Percentiles rank a stretch among this genome's conserved stretches.
Evolutionary conservation across 495 filamentous ascomycete species (phyloP).

Genomic region (Podospora pseudocomata): DNA sequence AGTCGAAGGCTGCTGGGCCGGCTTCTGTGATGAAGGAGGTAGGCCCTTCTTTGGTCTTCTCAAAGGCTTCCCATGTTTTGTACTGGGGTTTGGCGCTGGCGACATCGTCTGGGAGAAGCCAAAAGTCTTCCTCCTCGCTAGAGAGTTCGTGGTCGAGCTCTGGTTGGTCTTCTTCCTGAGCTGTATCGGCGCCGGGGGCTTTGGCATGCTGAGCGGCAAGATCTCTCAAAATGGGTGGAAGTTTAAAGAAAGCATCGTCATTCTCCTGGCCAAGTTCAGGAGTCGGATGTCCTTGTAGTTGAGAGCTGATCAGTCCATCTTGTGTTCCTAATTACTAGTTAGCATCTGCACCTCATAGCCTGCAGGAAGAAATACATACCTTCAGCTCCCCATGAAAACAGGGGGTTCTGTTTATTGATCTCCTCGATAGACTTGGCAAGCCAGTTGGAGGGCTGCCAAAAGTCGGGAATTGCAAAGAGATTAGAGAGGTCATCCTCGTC

Average conservation of each 20-base stretch:
- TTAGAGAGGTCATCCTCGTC: constrained; percentile 47
- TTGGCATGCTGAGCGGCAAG: constrained; percentile 28
- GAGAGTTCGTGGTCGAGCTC: constrained; percentile 8
- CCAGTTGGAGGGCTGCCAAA: constrained; percentile 51
- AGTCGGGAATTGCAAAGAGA: constrained; percentile 69
- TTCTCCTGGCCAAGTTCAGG: constrained; percentile 6
- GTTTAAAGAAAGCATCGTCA: constrained; percentile 41
- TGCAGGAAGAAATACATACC: constrained; percentile 15
- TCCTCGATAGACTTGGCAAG: constrained; percentile 24
- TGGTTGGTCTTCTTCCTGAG: constrained; percentile 13
- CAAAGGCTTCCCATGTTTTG: constrained; percentile 73
- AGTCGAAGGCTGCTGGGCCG: constrained; percentile 69
- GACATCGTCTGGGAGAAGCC: constrained; percentile 43
- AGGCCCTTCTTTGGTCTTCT: constrained; percentile 35
- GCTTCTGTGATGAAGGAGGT: constrained; percentile 68
- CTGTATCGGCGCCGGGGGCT: background rate
- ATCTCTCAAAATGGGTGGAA: constrained; percentile 36
- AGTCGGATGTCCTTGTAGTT: background rate
- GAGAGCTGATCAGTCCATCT: background rate
- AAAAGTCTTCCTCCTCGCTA: constrained; percentile 47
- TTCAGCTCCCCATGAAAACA: constrained; percentile 29
- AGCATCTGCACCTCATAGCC: background rate
- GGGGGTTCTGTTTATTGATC: constrained; percentile 19
- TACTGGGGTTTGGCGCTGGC: constrained; percentile 39
- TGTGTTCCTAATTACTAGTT: background rate